phyloP scores from a whole-genome alignment of 1,139 yeast genomes.

The Yamadazyma atlantica region DNA sequence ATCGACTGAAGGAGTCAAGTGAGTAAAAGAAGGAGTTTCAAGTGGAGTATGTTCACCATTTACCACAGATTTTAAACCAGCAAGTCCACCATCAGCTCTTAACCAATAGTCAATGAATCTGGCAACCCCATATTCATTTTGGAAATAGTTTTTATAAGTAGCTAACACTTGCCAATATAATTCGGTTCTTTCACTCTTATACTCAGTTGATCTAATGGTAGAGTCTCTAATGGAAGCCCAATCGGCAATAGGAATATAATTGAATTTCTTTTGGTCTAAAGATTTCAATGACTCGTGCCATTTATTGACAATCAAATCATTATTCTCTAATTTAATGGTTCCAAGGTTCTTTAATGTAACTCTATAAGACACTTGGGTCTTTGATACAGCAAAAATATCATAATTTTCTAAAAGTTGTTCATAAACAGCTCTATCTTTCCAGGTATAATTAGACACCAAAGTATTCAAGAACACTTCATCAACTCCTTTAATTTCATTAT shows the following conservation, averaged over 20 bases:
- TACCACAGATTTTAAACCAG: slow-evolving; percentile 9
- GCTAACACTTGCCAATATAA: slow-evolving; percentile 61
- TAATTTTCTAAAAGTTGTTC: slow-evolving; percentile 65
- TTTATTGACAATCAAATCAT: slow-evolving; percentile 52
- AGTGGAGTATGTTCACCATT: slow-evolving; percentile 7
- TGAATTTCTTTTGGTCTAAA: slow-evolving; percentile 55
- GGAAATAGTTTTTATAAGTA: slow-evolving; percentile 46
- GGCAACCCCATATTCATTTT: slow-evolving; percentile 32
- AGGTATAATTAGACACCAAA: slow-evolving; percentile 63
- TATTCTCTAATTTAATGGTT: slow-evolving; percentile 51
- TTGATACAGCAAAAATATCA: slow-evolving; percentile 54
- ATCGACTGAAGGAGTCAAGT: slow-evolving; percentile 30
- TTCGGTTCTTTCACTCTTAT: slow-evolving; percentile 44
- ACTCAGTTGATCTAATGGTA: slow-evolving; percentile 51
- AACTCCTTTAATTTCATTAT: slow-evolving; percentile 55
- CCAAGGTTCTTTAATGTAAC: slow-evolving; percentile 77
- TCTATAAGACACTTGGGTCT: slow-evolving; percentile 73
- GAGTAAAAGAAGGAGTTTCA: slow-evolving; percentile 27
- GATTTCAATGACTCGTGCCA: slow-evolving; percentile 61
- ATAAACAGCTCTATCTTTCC: slow-evolving; percentile 68
- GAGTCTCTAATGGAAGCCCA: slow-evolving; percentile 87
- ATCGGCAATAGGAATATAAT: slow-evolving; percentile 76
- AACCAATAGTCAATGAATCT: slow-evolving; percentile 37
- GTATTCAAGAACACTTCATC: slow-evolving; percentile 83
- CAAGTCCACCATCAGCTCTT: slow-evolving; percentile 22